Base-by-base conservation (phyloP, 371 early-diverging fungal genomes). In the Mortierella sp. region DNA sequence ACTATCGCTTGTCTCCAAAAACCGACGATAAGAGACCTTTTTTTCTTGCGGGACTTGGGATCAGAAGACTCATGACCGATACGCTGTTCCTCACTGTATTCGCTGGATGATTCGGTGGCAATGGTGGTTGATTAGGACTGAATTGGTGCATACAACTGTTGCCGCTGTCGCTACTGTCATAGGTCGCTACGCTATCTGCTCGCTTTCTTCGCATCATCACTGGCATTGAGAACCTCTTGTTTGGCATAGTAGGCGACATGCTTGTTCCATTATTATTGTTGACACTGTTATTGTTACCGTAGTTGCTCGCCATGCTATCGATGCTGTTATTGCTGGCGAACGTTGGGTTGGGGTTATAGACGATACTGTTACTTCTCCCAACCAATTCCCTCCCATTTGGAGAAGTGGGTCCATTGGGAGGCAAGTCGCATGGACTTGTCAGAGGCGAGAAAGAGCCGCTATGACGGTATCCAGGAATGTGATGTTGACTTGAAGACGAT, bases 31-130 rank as follows among this genome's bases (percentile, higher is more conserved):
- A 56, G 56, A 66, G 55, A 58, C 71, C 72, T 55, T 71, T 77
- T 45, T 72, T 77, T n/a, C 68, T 68, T 31, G 70, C 63, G 19
- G 70, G 62, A 15, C 76, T 70, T 1, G 76, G 76, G 5, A 77
- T 29, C 4, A 71, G 43, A 31, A 58, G 12, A 9, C 61, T 72
- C 66, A 77, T 72, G 22, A 64, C 58, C 8, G 77, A 67, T 1
- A 77, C 57, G 22, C 77, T 68, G 37, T 64, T 54, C 23, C 49
- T 66, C 31, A 77, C 3, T 12, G 64, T 57, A 19, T 61, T 62
- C 6, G 51, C 72, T 26, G 47, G 64, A 13, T 63, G 61, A 29
- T 51, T 42, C 12, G 60, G 63, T 3, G 42, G 49, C 13, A 58
- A 55, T 12, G 54, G 66, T 29, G 43, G 53, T 42, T 32, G 67